These are phyloP conservation scores for Pinus albicaulis DNA, from an alignment of 75 land plant genomes.

Conservation along the genomic window DNA sequence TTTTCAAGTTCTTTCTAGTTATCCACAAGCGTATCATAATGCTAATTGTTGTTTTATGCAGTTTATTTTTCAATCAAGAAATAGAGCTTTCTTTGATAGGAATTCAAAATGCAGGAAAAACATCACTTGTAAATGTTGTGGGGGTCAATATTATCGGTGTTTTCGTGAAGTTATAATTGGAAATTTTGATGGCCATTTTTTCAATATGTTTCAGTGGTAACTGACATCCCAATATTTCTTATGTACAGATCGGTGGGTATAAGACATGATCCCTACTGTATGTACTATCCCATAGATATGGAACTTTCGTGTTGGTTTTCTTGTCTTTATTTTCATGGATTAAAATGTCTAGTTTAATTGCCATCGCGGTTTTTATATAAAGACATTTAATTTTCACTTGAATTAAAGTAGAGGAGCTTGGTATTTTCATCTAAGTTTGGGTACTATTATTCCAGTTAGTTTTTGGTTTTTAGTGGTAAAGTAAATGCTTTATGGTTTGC, in stretches of 20 bases:
- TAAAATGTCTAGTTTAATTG: not conserved
- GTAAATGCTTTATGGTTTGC: not conserved
- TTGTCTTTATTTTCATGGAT: not conserved
- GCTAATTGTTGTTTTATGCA: constrained; percentile 18
- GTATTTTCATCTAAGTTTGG: not conserved
- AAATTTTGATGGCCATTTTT: not conserved
- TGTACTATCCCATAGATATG: constrained; percentile 17
- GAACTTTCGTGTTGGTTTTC: not conserved
- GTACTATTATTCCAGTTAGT: not conserved
- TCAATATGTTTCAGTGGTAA: not conserved
- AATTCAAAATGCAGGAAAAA: constrained; percentile 94
- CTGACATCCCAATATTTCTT: not conserved
- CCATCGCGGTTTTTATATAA: not conserved
- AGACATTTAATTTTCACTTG: not conserved
- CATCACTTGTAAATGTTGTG: constrained; percentile 88
- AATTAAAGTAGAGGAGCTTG: not conserved
- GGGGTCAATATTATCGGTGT: constrained; percentile 53
- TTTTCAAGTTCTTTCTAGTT: not conserved
- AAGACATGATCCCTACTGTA: constrained; percentile 99
- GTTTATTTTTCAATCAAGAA: constrained; percentile 92
- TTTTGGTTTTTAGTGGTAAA: not conserved
- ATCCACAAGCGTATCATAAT: not conserved
- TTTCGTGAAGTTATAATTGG: not conserved
- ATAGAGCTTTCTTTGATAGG: constrained; percentile 94
- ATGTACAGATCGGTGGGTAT: constrained; percentile 86